phyloP scores from a whole-genome alignment of 495 filamentous ascomycete genomes.

The Pseudoneurospora amorphoporcata region DNA sequence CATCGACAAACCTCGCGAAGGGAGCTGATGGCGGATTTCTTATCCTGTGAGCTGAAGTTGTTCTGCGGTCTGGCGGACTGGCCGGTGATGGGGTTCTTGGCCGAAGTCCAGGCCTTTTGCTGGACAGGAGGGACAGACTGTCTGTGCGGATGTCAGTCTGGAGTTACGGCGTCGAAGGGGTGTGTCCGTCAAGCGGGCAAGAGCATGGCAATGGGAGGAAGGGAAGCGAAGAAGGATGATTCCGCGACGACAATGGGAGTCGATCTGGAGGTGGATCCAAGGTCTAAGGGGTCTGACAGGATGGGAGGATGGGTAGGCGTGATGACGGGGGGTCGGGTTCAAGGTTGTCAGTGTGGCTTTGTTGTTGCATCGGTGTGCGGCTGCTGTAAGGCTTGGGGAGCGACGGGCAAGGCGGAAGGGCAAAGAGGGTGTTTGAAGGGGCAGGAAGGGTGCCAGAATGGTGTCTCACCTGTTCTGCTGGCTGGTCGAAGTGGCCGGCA shows the following conservation, averaged over 20 bases:
- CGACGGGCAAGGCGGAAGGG: conserved; percentile 11
- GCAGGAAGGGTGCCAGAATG: conserved; percentile 10
- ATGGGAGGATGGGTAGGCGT: neutral
- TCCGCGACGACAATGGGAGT: neutral
- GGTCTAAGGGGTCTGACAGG: neutral
- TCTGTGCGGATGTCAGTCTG: conserved; percentile 24
- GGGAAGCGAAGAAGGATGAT: neutral
- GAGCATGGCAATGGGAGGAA: conserved; percentile 5
- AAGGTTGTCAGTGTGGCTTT: conserved; percentile 10
- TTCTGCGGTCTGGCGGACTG: conserved; percentile 18
- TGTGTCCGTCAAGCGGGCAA: neutral
- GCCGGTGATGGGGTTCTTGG: conserved; percentile 30
- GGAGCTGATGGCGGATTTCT: conserved; percentile 18
- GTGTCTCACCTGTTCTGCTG: conserved; percentile 24
- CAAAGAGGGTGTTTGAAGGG: conserved; percentile 3
- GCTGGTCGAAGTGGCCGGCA: conserved; percentile 14
- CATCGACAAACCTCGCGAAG: conserved; percentile 24
- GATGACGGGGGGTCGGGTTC: neutral
- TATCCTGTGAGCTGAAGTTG: conserved; percentile 19
- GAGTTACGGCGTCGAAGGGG: neutral
- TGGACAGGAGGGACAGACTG: conserved; percentile 22
- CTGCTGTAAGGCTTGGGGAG: conserved; percentile 5
- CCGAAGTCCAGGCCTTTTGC: conserved; percentile 30
- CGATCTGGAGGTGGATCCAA: neutral
- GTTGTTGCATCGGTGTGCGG: conserved; percentile 8